phyloP scores from a whole-genome alignment of 306 rosid species.

The Oemleria cerasiformis region DNA sequence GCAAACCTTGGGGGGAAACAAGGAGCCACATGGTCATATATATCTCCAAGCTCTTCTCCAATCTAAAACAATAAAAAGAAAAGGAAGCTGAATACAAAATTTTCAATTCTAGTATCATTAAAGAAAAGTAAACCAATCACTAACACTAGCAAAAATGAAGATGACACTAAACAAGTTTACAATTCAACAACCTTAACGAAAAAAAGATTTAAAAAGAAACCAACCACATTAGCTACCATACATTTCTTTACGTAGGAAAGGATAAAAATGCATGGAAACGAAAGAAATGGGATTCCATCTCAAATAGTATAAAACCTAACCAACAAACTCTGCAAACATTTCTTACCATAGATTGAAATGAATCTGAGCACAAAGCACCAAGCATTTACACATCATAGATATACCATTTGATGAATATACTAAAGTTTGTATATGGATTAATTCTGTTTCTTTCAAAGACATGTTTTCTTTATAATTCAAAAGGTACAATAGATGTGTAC shows the following conservation, averaged over 20 bases:
- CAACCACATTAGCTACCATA: neutral
- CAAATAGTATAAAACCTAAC: neutral
- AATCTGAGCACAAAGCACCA: no score
- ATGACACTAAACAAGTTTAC: neutral
- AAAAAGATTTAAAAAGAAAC: neutral
- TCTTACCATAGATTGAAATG: no score
- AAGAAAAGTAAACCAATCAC: constrained; percentile 3
- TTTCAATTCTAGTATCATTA: neutral
- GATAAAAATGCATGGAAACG: neutral
- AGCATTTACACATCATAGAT: no score
- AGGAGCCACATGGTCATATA: constrained; percentile 88
- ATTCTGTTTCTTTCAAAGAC: no score
- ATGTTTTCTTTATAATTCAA: no score
- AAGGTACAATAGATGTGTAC: no score
- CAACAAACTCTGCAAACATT: no score
- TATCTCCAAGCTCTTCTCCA: constrained; percentile 93
- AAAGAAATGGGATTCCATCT: neutral
- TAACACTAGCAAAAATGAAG: neutral
- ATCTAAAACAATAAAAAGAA: constrained; percentile 50
- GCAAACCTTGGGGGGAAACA: constrained; percentile 96
- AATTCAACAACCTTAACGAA: neutral
- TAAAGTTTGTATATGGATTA: no score
- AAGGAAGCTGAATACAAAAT: constrained; percentile 3
- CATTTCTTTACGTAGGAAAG: neutral
- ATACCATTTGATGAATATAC: no score